Evolutionary conservation across 176 grass and related monocot species (phyloP), one percentile per base, ranked within the genome.

Genomic region (Saccharum officinarum): DNA sequence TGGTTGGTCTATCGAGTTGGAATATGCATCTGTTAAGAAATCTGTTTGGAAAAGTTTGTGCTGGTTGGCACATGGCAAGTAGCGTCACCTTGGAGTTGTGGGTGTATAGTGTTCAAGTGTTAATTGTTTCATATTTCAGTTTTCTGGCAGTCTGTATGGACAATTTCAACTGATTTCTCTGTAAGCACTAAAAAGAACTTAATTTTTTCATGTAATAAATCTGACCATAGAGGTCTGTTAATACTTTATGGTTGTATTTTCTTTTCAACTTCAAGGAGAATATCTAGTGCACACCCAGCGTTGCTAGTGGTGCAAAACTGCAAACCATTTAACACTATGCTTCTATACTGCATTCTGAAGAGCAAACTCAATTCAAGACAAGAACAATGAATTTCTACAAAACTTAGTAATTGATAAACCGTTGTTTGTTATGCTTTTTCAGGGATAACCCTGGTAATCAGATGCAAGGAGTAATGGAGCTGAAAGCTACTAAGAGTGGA

Each of bases 381-480:
- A 67, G 46, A 36, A 45, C 1, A 41, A 20, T 54, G 45, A 66
- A 69, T 70, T 60, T 38, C 0, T 11, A 14, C 20, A 62, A 4
- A 45, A 49, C 41, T 26, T 78, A 45, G 17, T 77, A 52, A 79
- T 44, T 10, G 50, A 59, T 40, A 73, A 74, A 13, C 7, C 15
- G 28, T 62, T 77, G 34, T 80, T 66, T 47, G 52, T 73, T 61
- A 81, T 89, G 41, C 37, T 52, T 85, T 63, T 82, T 46, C 78
- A 93, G 91, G 69, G 91, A 89, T 73, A 80, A 42, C 26, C 75
- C 59, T 81, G 41, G 46, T n/a, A 87, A 84, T 45, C 72, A 82
- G 41, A 90, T 75, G 73, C 81, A 87, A 75, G 87, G 85, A 74
- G 50, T 30, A 55, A 63, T 75, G 54, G 71, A 44, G 60, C 38